Evolutionary conservation across 2,329 filamentous ascomycete genomes (phyloP).

Genomic region (Didymella pinodella): DNA sequence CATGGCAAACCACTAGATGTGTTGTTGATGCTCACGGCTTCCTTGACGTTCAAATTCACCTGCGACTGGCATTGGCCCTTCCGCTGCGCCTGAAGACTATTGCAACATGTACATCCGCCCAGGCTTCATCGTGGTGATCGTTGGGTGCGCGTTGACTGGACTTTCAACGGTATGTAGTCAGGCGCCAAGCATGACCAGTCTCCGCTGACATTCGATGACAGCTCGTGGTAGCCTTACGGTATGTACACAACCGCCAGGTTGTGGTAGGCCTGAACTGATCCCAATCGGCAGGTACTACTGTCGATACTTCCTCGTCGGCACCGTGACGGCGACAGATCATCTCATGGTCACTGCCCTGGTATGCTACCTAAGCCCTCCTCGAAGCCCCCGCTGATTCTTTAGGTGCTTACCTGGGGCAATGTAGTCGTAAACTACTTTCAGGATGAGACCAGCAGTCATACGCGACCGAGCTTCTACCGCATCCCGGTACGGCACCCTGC

Average conservation of each 20-base stretch:
- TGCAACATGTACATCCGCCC: conserved; percentile 41
- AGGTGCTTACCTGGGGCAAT: conserved; percentile 49
- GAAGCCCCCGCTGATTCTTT: background rate
- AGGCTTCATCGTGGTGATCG: conserved; percentile 47
- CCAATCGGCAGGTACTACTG: conserved; percentile 42
- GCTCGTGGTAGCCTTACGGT: conserved; percentile 45
- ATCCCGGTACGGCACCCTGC: conserved; percentile 32
- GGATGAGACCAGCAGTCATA: conserved; percentile 40
- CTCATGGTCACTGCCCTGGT: conserved; percentile 47
- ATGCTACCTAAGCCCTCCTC: conserved; percentile 7
- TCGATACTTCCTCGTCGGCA: conserved; percentile 44
- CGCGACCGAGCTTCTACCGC: conserved; percentile 35
- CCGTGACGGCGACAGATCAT: conserved; percentile 44
- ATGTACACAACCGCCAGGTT: conserved; percentile 9
- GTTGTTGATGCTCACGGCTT: background rate
- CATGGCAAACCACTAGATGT: background rate
- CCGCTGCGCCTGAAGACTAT: conserved; percentile 1
- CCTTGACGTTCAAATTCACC: background rate
- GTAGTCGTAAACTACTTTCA: conserved; percentile 49
- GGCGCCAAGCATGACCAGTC: background rate
- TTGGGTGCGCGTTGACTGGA: conserved; percentile 46
- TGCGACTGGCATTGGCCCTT: conserved; percentile 5
- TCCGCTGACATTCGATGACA: conserved; percentile 33
- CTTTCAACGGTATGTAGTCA: conserved; percentile 35
- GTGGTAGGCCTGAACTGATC: conserved; percentile 9